Evolutionary conservation across 805 yeast genomes (phyloP).

Genomic region (Wickerhamiella parazyma): DNA sequence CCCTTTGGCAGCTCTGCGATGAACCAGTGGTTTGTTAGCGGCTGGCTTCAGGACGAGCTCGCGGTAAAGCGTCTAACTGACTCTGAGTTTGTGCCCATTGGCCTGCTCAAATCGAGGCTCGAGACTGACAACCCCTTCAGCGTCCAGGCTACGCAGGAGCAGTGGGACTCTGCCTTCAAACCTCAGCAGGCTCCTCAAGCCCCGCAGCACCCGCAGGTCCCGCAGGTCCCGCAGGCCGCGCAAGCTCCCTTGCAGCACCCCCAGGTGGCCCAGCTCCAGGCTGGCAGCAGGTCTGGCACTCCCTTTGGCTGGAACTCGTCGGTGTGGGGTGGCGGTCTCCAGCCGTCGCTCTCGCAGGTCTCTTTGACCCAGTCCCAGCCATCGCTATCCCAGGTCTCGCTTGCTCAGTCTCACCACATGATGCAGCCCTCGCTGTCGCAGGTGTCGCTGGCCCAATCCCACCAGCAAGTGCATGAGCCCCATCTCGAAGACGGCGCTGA

Average conservation of each 20-base stretch:
- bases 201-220: background rate
- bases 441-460: background rate
- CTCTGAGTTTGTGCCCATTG: slow-evolving; percentile 35
- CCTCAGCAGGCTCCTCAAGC: background rate
- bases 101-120: slow-evolving; percentile 37
- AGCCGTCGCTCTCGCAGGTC: background rate
- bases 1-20: slow-evolving; percentile 62
- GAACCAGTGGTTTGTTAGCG: slow-evolving; percentile 63
- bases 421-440: background rate
- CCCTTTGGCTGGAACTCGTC: slow-evolving; percentile 6
- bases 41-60: slow-evolving; percentile 44
- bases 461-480: background rate
- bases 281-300: background rate
- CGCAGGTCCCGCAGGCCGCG: background rate
- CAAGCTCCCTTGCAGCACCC: background rate
- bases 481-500: background rate
- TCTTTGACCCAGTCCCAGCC: background rate
- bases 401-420: background rate
- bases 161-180: slow-evolving; percentile 13
- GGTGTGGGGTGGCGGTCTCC: slow-evolving; percentile 2
- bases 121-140: slow-evolving; percentile 50
- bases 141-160: slow-evolving; percentile 14
- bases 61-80: slow-evolving; percentile 49
- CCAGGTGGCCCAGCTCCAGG: background rate
- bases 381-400: background rate